Evolutionary conservation across 2,329 filamentous ascomycete genomes (phyloP), one percentile per base, ranked within the genome.

Genomic region (Capronia americana): DNA sequence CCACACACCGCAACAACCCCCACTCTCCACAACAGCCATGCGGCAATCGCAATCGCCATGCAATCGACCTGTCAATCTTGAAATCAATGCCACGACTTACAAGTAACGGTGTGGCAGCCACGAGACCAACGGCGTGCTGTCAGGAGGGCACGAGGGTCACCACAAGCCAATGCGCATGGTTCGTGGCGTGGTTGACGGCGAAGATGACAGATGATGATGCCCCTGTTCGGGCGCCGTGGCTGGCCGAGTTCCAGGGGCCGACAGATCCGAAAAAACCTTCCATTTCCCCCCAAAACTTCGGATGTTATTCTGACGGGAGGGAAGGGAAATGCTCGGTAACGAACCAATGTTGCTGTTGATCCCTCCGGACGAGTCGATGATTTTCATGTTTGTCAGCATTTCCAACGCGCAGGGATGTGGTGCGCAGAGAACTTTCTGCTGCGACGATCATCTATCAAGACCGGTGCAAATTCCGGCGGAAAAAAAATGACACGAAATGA

Each of bases 11-110:
- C 44, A 30, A 51, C 12, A n/a, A 4, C 20, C 46, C 59, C 48
- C 50, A 11, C 58, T 6, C 8, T 30, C 23, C 34, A 12, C 26
- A 7, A 54, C 59, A 17, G 4, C 53, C 53, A 56, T 56, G 53
- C 17, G 53, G 23, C 24, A 51, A 51, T 51, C 24, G 50, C 24
- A 17, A 56, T 55, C 30, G 23, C 34, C 10, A 30, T 34, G 57
- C 26, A 46, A 46, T 41, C 32, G 59, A 62, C 59, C 59, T 62
- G 59, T 56, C 59, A 62, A 62, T 48, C 59, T 55, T 51, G 34
- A n/a, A n/a, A 14, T 48, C 50, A 6, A 41, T 17, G 34, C 14
- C 12, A 17, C 20, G 17, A 20, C 38, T 8, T n/a, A 34, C 32
- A 1, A 34, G 32, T 10, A n/a, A 44, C 53, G 8, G 11, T 34